Evolutionary conservation across 352 stramenopile species (phyloP), one percentile per base, ranked within the genome.

Genomic region (Sclerospora graminicola): DNA sequence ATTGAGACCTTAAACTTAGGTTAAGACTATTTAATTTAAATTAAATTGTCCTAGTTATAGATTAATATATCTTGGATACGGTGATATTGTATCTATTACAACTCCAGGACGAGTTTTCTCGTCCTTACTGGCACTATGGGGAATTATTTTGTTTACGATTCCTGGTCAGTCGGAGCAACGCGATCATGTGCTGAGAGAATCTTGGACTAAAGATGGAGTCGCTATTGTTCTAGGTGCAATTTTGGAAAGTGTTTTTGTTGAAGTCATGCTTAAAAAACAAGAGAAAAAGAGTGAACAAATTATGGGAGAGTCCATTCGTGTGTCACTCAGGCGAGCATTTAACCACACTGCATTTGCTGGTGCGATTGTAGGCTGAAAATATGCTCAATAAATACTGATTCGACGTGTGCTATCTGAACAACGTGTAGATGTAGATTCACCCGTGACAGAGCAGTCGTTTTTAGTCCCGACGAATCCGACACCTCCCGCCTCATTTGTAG

Each of bases 41-140:
- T n/a, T n/a, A n/a, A n/a, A n/a, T n/a, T n/a, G n/a, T n/a, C n/a
- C n/a, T n/a, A n/a, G n/a, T n/a, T n/a, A n/a, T n/a, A n/a, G n/a
- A n/a, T 88, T 91, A 48, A 91, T 77, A 8, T 89, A 77, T 31
- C 72, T 91, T n/a, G 80, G 80, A 28, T 91, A 91, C 30, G 77
- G 77, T 6, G 74, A 91, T 39, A 89, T 88, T n/a, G 77, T 89
- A 5, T 77, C 80, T 0, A 59, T 91, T 38, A 89, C 80, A 2
- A 54, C 54, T 26, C 57, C 41, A 11, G 80, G 77, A 1, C 75
- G 78, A 6, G 62, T 75, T 29, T 91, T 91, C 50, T 85, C 72
- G 15, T 82, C 69, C 4, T 52, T 88, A 26, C 54, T 91, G 14
- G 80, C 80, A 9, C 50, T 91, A 5, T 91, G 73, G 74, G 80